phyloP scores from a whole-genome alignment of 2,329 filamentous ascomycete species.

The Emmonsiellopsis sp. region DNA sequence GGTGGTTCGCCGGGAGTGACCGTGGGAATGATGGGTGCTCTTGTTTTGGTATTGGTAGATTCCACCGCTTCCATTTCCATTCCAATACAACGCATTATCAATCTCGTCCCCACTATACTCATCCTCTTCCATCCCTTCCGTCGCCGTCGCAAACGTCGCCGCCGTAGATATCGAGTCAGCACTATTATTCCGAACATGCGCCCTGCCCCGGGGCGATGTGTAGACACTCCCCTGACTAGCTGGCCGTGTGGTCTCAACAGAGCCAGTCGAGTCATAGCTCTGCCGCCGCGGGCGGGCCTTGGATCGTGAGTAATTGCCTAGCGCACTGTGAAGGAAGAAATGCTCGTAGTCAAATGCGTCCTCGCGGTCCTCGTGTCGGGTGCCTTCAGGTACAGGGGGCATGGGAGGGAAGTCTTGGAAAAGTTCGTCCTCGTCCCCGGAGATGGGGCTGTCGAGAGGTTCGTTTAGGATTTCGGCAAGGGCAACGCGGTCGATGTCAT shows the following conservation, averaged over 20 bases:
- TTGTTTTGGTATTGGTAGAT: background rate
- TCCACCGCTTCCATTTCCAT: slow-evolving; percentile 19
- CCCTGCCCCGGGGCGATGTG: slow-evolving; percentile 10
- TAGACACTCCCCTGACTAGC: slow-evolving; percentile 8
- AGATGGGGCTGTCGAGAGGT: slow-evolving; percentile 31
- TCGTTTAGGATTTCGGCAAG: slow-evolving; percentile 44
- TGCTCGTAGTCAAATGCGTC: slow-evolving; percentile 96
- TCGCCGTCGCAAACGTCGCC: slow-evolving; percentile 56
- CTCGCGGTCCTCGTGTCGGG: slow-evolving; percentile 83
- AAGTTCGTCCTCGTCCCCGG: slow-evolving; percentile 15
- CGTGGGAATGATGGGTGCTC: slow-evolving; percentile 24
- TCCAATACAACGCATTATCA: slow-evolving; percentile 32
- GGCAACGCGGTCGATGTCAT: slow-evolving; percentile 55
- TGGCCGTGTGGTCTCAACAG: slow-evolving; percentile 43
- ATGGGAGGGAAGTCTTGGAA: slow-evolving; percentile 25
- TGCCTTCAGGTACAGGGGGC: slow-evolving; percentile 41
- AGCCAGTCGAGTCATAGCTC: slow-evolving; percentile 36
- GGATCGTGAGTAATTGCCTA: slow-evolving; percentile 52
- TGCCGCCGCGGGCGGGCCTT: slow-evolving; percentile 19
- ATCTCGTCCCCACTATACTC: slow-evolving; percentile 31
- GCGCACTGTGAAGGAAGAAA: slow-evolving; percentile 87
- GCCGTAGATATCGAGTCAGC: slow-evolving; percentile 52
- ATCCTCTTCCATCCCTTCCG: slow-evolving; percentile 37
- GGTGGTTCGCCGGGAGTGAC: slow-evolving; percentile 17
- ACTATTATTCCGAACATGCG: slow-evolving; percentile 46